Base-by-base conservation (phyloP, 164 flowering plant species). In the Macadamia tetraphylla region DNA sequence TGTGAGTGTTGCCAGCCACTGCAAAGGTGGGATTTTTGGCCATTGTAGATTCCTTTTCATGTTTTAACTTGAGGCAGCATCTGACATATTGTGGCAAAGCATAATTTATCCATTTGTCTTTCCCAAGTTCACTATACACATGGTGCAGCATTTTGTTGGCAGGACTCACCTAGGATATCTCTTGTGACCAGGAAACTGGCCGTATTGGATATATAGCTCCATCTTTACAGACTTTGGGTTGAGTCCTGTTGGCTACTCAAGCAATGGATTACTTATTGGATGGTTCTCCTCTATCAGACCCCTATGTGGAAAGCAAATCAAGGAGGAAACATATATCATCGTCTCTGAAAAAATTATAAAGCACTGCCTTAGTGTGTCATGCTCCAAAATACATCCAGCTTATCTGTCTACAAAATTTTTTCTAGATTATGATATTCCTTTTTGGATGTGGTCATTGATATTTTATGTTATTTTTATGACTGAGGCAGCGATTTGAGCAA, bases 401-500 rank as follows among this genome's bases (percentile, higher is more conserved):
- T 66, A 23, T 23, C 23, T 23, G 23, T 23, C 23, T 23, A 23
- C 23, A 23, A 35, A 35, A 0, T 35, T 35, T 35, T 35, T 35
- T 35, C 5, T 35, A 35, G 40, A 35, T 35, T 35, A 35, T 18
- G 18, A 65, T 32, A 13, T 64, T 7, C 10, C 56, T 9, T 15
- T 48, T 2, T 51, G 18, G n/a, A 31, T 10, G 15, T 6, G 29
- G 23, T 58, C 17, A 29, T 60, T 70, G 46, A 64, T 70, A 35
- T n/a, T 64, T 63, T 46, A 14, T 66, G 7, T 23, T 60, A 17
- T 62, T 59, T 53, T 66, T 65, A 9, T 46, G 51, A 46, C 51
- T 70, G 70, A 32, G 65, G 66, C 91, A 94, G 98, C 71, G 90
- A 88, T 79, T 73, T 94, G 63, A 86, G 91, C 81, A 79, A 84